A percentile compares a stretch with the other conserved stretches of the same genome.
Evolutionary conservation across 1,284 basidiomycete species (phyloP).

Genomic region (Leucoagaricus sp.): DNA sequence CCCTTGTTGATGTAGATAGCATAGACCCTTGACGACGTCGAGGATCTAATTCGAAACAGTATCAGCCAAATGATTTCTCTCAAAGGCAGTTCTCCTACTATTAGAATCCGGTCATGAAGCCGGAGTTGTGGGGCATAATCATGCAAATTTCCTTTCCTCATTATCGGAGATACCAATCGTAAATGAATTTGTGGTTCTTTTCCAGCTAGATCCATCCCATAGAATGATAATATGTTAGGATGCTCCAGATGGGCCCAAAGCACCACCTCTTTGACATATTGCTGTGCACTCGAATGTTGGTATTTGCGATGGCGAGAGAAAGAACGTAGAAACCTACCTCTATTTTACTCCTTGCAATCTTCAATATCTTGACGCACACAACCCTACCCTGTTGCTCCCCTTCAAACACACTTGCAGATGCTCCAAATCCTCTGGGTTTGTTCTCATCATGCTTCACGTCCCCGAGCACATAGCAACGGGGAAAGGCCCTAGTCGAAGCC

Average conservation of each 20-base stretch:
- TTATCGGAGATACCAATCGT: constrained; percentile 8
- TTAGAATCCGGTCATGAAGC: not conserved
- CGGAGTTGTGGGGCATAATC: not conserved
- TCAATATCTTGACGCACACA: not conserved
- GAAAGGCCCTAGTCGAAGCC: not conserved
- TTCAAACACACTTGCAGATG: not conserved
- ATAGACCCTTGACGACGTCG: constrained; percentile 9
- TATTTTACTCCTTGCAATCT: not conserved
- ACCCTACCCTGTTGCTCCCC: not conserved
- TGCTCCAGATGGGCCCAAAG: constrained; percentile 4
- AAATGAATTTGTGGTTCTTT: not conserved
- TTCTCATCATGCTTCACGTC: not conserved
- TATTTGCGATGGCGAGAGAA: not conserved
- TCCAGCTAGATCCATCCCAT: constrained; percentile 4
- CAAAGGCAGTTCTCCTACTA: not conserved
- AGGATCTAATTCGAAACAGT: not conserved
- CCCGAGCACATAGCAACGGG: not conserved
- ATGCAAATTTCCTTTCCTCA: constrained; percentile 6
- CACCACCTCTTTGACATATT: constrained; percentile 1
- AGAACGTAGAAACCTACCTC: not conserved
- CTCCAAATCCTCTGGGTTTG: not conserved
- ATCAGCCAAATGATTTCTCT: not conserved
- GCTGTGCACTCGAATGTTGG: not conserved
- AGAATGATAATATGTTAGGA: constrained; percentile 10
- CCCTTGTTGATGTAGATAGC: not conserved